Conservation (phyloP, 371 early-diverging fungal genomes). For the Lichtheimia ramosa region DNA sequence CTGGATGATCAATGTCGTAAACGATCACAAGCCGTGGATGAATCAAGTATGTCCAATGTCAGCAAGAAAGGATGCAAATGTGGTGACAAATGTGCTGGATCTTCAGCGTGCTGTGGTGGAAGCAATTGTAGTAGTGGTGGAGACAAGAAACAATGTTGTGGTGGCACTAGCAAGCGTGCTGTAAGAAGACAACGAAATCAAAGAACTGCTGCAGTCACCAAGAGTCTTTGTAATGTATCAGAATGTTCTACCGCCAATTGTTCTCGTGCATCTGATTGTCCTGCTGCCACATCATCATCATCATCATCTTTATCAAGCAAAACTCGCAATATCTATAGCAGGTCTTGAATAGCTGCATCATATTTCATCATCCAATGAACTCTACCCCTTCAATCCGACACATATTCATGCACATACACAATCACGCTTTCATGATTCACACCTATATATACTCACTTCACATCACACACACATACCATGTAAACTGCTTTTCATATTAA, state of each 20-base stretch:
- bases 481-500: too few species aligned
- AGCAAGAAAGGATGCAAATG: neutral
- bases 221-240: neutral
- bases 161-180: neutral
- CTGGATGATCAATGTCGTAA: slow-evolving; percentile 16
- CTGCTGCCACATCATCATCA: neutral
- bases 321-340: too few species aligned
- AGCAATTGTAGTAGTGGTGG: slow-evolving; percentile 4
- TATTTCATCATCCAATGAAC: too few species aligned
- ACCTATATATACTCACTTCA: too few species aligned
- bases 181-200: slow-evolving; percentile 1
- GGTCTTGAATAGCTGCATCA: too few species aligned
- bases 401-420: too few species aligned
- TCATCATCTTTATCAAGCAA: too few species aligned
- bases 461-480: too few species aligned
- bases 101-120: slow-evolving; percentile 8
- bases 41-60: neutral
- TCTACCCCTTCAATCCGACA: too few species aligned
- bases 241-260: slow-evolving; percentile 14
- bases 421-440: too few species aligned
- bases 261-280: slow-evolving; percentile 13
- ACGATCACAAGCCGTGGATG: neutral
- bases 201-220: too few species aligned
- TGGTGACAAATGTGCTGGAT: neutral
- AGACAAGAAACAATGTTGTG: neutral